Base-by-base conservation (phyloP, 306 rosid species). In the Vigna trinervia region DNA sequence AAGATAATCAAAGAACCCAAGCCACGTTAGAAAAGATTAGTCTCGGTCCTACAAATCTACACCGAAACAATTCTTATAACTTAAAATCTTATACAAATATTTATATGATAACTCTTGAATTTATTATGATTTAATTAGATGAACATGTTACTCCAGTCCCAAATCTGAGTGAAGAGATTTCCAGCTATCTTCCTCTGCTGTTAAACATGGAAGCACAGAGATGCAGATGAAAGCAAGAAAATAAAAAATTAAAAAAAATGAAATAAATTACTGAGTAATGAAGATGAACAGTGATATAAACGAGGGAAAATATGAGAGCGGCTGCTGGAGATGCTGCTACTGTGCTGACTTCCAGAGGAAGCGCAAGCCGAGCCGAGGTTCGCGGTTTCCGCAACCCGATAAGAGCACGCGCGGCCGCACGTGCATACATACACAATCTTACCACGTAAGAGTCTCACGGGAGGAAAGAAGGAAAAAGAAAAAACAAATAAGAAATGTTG, bases 321-420 rank as follows among this genome's bases (percentile, higher is more conserved):
- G 51, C 12, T 53, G 60, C n/a, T 56, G 23, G 59, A 9, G 54
- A 12, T 5, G 59, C 57, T 68, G n/a, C 50, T 19, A 22, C 56
- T 65, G 0, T 20, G 59, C 56, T 64, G 70, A 56, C 75, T 69
- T 62, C 1, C 51, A 62, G 63, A 36, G 10, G 7, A 70, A 81
- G 89, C 86, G 86, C 69, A 72, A 86, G 86, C 85, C 82, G 84
- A 90, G 93, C 96, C 90, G 86, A 81, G 73, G 83, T 81, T 84
- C 30, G 76, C 88, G 92, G 86, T 81, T 65, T 87, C 78, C 85
- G 76, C 80, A 66, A 83, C 51, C 87, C 88, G 39, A 89, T 66
- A 71, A 75, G 63, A 73, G 65, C 86, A 83, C 87, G 87, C 89
- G 76, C 79, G 72, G 14, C 32, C 84, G 88, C 96, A 91, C 94